Conservation (phyloP, 805 yeast genomes). For the Yarrowia sp. region DNA sequence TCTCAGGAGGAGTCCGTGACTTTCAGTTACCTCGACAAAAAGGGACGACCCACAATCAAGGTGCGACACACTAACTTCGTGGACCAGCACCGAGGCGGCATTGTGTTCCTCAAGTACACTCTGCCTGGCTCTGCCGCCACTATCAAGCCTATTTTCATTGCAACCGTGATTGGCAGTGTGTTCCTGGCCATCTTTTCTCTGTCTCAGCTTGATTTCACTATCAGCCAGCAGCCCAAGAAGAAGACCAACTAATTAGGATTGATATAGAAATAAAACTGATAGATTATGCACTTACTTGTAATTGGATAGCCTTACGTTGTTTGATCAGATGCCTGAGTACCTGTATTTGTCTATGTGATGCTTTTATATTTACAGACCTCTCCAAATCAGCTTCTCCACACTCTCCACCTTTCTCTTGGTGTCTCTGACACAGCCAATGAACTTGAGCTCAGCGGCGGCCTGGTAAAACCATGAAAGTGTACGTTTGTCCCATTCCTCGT, state of each 20-base stretch:
- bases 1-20: constrained; percentile 47
- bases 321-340: too few species aligned
- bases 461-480: constrained; percentile 77
- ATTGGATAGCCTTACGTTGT: too few species aligned
- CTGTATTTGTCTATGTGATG: background rate
- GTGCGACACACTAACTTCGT: constrained; percentile 66
- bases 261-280: constrained; percentile 6
- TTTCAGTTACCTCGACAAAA: constrained; percentile 64
- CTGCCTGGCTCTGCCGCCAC: constrained; percentile 62
- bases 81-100: constrained; percentile 67
- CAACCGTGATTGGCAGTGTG: constrained; percentile 68
- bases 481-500: constrained; percentile 65
- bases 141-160: constrained; percentile 70
- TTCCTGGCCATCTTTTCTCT: constrained; percentile 61
- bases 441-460: constrained; percentile 70
- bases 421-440: constrained; percentile 72
- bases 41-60: constrained; percentile 79
- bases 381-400: constrained; percentile 76
- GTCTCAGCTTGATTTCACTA: constrained; percentile 56
- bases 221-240: constrained; percentile 42
- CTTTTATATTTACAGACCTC: constrained; percentile 55
- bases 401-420: constrained; percentile 64
- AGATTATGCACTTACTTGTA: constrained; percentile 9
- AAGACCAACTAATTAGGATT: background rate
- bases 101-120: constrained; percentile 66